Conservation (phyloP, 805 yeast species). For the Candida easanensis region DNA sequence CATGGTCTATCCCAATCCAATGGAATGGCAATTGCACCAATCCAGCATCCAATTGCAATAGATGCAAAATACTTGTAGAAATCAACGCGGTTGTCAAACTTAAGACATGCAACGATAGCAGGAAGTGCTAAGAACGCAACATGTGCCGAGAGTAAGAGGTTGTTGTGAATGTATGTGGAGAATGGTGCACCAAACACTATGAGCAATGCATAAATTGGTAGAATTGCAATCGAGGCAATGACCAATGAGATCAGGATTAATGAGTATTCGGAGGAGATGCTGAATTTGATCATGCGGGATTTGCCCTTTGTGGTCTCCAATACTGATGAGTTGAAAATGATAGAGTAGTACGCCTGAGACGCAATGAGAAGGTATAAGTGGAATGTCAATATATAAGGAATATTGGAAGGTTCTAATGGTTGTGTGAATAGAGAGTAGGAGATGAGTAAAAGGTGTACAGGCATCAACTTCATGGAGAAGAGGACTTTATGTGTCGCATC, state of each 20-base stretch:
- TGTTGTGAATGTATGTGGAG: conserved; percentile 47
- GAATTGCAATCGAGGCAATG: conserved; percentile 18
- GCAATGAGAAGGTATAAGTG: conserved; percentile 1
- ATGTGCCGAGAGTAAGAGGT: conserved; percentile 60
- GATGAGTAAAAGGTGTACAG: conserved; percentile 8
- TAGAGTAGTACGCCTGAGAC: conserved; percentile 8
- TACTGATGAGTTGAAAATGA: conserved; percentile 8
- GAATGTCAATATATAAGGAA: not conserved
- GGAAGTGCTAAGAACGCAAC: conserved; percentile 56
- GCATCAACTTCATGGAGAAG: conserved; percentile 11
- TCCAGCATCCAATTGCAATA: conserved; percentile 71
- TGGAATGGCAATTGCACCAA: conserved; percentile 92
- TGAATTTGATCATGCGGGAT: conserved; percentile 5
- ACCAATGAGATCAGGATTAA: conserved; percentile 13
- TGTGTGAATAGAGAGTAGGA: conserved; percentile 8
- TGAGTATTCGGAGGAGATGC: conserved; percentile 5
- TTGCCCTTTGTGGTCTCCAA: conserved; percentile 10
- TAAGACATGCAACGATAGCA: conserved; percentile 60
- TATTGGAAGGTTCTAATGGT: not conserved
- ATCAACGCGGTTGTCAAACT: conserved; percentile 34
- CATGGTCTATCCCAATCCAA: conserved; percentile 97
- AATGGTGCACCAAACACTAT: conserved; percentile 84
- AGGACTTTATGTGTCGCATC: conserved; percentile 1
- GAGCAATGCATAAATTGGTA: conserved; percentile 35
- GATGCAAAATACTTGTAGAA: conserved; percentile 33